These are phyloP conservation scores for Acer saccharum DNA, from an alignment of 345 rosid species.

Conservation along the genomic window DNA sequence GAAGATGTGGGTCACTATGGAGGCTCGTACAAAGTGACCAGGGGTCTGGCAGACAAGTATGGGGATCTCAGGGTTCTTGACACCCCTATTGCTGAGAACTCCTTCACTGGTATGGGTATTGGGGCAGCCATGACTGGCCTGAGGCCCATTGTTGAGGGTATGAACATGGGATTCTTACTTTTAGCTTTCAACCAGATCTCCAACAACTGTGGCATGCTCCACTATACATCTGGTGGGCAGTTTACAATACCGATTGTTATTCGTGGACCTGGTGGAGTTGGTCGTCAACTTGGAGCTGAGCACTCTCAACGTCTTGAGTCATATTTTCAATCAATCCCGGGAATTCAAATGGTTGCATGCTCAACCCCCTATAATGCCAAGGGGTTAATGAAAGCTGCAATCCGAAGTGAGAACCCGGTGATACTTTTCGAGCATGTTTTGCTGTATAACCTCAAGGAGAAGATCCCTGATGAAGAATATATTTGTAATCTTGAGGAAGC, in stretches of 20 bases:
- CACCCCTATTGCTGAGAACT: slow-evolving; percentile 94
- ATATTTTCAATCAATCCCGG: slow-evolving; percentile 97
- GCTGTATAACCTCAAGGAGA: slow-evolving; percentile 97
- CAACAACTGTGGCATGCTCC: slow-evolving; percentile 98
- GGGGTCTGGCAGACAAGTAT: slow-evolving; percentile 66
- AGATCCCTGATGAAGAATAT: slow-evolving; percentile 88
- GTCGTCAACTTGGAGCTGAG: slow-evolving; percentile 96
- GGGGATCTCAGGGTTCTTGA: slow-evolving; percentile 97
- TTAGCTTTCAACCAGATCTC: slow-evolving; percentile 98
- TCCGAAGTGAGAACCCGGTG: slow-evolving; percentile 97
- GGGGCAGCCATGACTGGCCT: slow-evolving; percentile 97
- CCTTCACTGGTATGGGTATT: slow-evolving; percentile 96
- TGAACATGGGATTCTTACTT: slow-evolving; percentile 99
- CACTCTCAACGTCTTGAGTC: slow-evolving; percentile 97
- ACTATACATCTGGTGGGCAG: slow-evolving; percentile 98
- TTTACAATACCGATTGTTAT: slow-evolving; percentile 84
- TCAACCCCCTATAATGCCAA: slow-evolving; percentile 98
- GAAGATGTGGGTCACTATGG: slow-evolving; percentile 99
- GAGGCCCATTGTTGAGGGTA: slow-evolving; percentile 87
- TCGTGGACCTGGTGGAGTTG: slow-evolving; percentile 99
- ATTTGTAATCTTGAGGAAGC: slow-evolving; percentile 91
- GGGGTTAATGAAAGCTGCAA: slow-evolving; percentile 98
- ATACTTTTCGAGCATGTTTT: slow-evolving; percentile 93
- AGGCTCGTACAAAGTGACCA: slow-evolving; percentile 95
- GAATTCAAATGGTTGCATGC: slow-evolving; percentile 99